Conservation (phyloP, 2,329 filamentous ascomycete genomes). For the Xylaria sp. region DNA sequence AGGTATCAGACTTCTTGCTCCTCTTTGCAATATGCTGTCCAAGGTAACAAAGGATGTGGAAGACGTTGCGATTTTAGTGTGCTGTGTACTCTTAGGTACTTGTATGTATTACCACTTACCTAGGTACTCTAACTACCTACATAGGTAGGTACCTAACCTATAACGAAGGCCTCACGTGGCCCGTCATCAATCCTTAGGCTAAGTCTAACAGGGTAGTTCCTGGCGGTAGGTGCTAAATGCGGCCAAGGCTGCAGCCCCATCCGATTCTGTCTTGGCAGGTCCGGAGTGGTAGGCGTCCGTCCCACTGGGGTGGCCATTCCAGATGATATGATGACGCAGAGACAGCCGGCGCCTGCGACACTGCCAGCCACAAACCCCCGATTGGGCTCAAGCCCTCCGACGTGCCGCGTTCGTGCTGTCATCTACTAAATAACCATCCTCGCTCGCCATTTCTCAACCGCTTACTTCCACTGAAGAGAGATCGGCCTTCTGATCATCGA, state of each 20-base stretch:
- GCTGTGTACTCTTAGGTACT: too few relatives aligned
- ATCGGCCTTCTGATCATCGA: constrained; percentile 11
- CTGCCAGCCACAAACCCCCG: constrained; percentile 3
- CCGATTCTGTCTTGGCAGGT: not conserved
- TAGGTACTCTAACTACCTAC: too few relatives aligned
- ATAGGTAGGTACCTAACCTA: too few relatives aligned
- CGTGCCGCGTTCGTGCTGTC: not conserved
- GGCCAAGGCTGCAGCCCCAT: constrained; percentile 2
- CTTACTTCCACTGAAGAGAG: not conserved
- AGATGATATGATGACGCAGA: constrained; percentile 5
- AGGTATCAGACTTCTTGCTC: too few relatives aligned
- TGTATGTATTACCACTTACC: too few relatives aligned
- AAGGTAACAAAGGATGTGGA: too few relatives aligned
- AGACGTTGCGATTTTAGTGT: too few relatives aligned
- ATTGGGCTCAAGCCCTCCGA: constrained; percentile 12
- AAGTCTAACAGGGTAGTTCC: too few relatives aligned
- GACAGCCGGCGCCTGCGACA: not conserved
- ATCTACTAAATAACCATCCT: not conserved
- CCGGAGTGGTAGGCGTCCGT: not conserved
- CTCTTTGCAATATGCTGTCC: too few relatives aligned
- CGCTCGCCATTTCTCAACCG: not conserved
- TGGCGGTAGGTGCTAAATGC: not conserved
- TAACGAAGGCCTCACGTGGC: too few relatives aligned
- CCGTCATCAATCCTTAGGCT: too few relatives aligned
- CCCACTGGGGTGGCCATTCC: not conserved